phyloP scores from a whole-genome alignment of 108 stramenopile species.

The Skeletonema grethae region DNA sequence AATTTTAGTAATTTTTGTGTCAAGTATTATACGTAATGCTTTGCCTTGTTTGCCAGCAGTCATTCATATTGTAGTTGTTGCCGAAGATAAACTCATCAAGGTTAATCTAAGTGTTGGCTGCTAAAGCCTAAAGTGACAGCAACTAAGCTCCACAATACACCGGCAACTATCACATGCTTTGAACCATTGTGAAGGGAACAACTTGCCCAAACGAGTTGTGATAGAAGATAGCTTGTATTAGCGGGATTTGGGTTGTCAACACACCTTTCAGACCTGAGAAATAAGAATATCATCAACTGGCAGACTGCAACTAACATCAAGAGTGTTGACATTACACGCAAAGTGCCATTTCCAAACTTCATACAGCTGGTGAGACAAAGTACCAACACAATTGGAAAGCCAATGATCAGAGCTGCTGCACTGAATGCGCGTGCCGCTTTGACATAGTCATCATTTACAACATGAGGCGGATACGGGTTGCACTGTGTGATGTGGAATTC shows the following conservation, averaged over 20 bases:
- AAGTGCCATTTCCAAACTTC: background rate
- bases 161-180: background rate
- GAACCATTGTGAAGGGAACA: background rate
- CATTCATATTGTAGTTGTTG: background rate
- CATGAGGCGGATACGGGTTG: background rate
- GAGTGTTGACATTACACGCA: background rate
- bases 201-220: background rate
- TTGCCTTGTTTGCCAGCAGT: background rate
- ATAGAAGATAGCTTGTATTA: background rate
- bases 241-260: background rate
- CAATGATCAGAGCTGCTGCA: conserved; percentile 4
- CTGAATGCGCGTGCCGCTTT: conserved; percentile 1
- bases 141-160: background rate
- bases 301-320: background rate
- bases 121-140: background rate
- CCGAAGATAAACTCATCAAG: conserved; percentile 4
- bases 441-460: conserved; percentile 1
- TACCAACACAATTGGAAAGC: background rate
- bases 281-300: conserved; percentile 3
- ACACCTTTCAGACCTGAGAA: background rate
- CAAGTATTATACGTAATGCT: background rate
- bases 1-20: background rate
- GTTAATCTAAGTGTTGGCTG: background rate
- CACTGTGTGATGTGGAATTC: conserved; percentile 4
- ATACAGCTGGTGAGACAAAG: conserved; percentile 8